These are phyloP conservation scores for Rhizopogon sp. DNA, from an alignment of 768 basidiomycete genomes.

Conservation along the genomic window DNA sequence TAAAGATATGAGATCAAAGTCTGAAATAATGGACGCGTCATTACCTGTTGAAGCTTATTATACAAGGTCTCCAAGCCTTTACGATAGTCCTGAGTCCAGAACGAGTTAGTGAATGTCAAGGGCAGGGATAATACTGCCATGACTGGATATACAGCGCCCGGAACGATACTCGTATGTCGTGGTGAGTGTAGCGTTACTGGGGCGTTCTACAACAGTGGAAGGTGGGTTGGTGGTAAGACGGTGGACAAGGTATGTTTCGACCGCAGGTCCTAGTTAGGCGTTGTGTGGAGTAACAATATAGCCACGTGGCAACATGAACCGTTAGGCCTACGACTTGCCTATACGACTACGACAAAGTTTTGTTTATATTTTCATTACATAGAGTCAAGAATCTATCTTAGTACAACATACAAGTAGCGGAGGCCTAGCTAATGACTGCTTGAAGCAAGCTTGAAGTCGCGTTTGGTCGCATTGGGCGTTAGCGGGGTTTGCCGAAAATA, in stretches of 20 bases:
- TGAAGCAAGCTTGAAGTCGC: no score
- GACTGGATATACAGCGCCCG: conserved; percentile 8
- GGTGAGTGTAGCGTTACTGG: neutral
- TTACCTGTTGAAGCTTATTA: conserved; percentile 72
- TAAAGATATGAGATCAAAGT: conserved; percentile 7
- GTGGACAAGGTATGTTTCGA: conserved; percentile 2
- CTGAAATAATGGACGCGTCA: conserved; percentile 3
- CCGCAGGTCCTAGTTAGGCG: neutral
- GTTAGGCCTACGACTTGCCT: no score
- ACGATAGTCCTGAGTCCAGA: conserved; percentile 92
- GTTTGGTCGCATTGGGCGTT: conserved; percentile 11
- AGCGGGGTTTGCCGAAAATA: conserved; percentile 28
- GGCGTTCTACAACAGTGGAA: no score
- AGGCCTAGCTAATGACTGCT: no score
- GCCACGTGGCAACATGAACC: conserved; percentile 1
- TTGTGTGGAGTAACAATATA: conserved; percentile 4
- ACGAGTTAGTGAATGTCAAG: conserved; percentile 85
- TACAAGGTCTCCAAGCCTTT: conserved; percentile 77
- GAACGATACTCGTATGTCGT: neutral
- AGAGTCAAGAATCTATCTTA: no score
- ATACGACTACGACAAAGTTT: no score
- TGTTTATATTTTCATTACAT: no score
- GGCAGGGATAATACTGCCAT: conserved; percentile 92
- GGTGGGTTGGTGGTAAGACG: no score
- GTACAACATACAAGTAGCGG: no score